Evolutionary conservation across 805 yeast species (phyloP), one percentile per base, ranked within the genome.

Genomic region (Saccharomyces eubayanus): DNA sequence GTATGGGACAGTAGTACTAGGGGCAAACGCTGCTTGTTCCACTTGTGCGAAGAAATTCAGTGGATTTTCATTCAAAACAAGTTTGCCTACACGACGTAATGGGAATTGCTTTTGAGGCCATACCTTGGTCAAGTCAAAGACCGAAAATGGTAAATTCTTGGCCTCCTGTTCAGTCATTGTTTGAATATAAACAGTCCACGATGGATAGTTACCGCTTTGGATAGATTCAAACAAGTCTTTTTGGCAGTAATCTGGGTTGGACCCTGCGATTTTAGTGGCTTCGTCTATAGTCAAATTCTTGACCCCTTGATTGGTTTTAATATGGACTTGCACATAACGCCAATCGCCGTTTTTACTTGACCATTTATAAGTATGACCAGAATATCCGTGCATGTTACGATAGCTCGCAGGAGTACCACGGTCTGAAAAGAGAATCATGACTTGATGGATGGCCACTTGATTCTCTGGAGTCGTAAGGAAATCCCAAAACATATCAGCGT

Each of bases 101-200:
- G 97, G 96, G 78, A 82, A 89, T 54, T 89, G 84, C 62, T 74
- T 75, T 68, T 89, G 95, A 36, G 96, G 89, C 97, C 97, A 89
- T 53, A 87, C 86, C 76, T 90, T 90, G 59, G 97, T 89, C 70
- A 89, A 77, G 72, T 89, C 97, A 68, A 87, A 89, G 47, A 90
- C 91, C 5, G 92, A 85, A 73, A 86, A 89, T 67, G 85, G 85
- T 50, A 80, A 80, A 56, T 81, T 72, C 71, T 84, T 79, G 56
- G 96, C 89, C 72, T 89, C 83, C 62, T 82, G 87, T 57, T 81
- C 80, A 36, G 96, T 86, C 96, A 89, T 89, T 47, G 88, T 80
- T 76, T 89, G 96, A 52, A 89, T 73, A 72, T 85, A 88, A 57
- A 81, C 82, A 40, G 91, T 87, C 96, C 96, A 89, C 1, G 88